phyloP scores from a whole-genome alignment of 2,329 filamentous ascomycete species.

The Pyricularia sp. region DNA sequence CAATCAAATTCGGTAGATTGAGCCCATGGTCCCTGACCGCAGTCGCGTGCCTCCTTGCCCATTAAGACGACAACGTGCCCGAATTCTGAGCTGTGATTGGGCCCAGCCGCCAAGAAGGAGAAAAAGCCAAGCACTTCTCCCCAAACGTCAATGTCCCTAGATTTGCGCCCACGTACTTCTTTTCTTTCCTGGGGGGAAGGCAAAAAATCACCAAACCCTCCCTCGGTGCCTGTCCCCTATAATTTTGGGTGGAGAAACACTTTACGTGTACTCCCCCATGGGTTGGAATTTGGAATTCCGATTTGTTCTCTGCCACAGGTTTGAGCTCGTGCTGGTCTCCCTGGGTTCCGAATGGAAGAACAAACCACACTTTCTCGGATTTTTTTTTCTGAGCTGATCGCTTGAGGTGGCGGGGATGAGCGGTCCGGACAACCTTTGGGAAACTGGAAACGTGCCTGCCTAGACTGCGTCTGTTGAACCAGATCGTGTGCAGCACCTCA shows the following conservation, averaged over 20 bases:
- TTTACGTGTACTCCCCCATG: too few species aligned
- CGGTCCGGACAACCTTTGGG: not conserved
- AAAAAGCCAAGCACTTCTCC: not conserved
- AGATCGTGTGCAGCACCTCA: too few species aligned
- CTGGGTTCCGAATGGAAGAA: not conserved
- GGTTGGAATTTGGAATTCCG: not conserved
- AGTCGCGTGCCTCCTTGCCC: constrained; percentile 5
- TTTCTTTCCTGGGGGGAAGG: not conserved
- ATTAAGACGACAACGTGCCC: constrained; percentile 4
- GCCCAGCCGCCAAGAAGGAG: not conserved
- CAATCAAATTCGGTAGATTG: not conserved
- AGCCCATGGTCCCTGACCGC: not conserved
- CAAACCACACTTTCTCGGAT: not conserved
- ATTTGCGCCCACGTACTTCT: not conserved
- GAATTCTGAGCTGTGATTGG: constrained; percentile 1
- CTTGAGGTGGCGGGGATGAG: not conserved
- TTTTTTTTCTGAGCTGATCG: not conserved
- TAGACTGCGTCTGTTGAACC: too few species aligned
- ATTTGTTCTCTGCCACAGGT: not conserved
- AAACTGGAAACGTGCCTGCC: not conserved
- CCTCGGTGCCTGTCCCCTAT: not conserved
- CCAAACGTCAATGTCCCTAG: not conserved
- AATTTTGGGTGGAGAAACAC: not conserved
- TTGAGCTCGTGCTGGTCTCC: not conserved
- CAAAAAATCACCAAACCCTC: not conserved